Base-by-base conservation (phyloP, 2,329 filamentous ascomycete species). In the Teratosphaeriaceae sp. region DNA sequence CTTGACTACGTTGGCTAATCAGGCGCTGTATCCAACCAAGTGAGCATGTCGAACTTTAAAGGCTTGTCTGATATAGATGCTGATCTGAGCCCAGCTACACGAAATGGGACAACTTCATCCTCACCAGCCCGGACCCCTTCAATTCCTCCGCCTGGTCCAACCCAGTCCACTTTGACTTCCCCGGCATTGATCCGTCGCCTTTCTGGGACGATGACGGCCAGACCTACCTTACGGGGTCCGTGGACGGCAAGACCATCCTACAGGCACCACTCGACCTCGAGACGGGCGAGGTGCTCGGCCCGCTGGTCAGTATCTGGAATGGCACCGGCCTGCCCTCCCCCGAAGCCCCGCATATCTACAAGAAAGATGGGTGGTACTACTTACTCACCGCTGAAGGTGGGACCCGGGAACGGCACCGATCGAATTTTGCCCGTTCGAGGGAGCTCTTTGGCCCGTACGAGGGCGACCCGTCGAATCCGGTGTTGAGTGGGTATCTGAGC, bases 171-270 rank as follows among this genome's bases (percentile, higher is more conserved):
- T 75, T 76, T 50, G 61, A 70, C 20, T 47, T 52, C 15, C 31
- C 38, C 15, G 72, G 72, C 1, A 75, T 75, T 40, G 78, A 81
- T 41, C 72, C 75, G 0, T 71, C 68, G 24, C 67, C 71, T 6
- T 75, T 77, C 51, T 80, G 75, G 72, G 73, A 79, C 39, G 67
- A 69, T 1, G 70, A 79, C 40, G 76, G 75, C 1, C 72, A 66
- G 45, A 62, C 69, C 0, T 79, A 78, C 45, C 67, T 76, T 2
- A 57, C 59, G 5, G 66, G 51, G 12, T 51, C 51, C 5, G 38
- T 37, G 38, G 44, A 38, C 42, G 44, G 41, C 27, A 47, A 27
- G 18, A 55, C 58, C 9, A 64, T 64, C 38, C 47, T 57, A 19
- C 52, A 63, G 27, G 47, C 49, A 9, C 50, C 57, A n/a, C 48